Conservation (phyloP, 1,284 basidiomycete species). For the Cryptococcus sp. region DNA sequence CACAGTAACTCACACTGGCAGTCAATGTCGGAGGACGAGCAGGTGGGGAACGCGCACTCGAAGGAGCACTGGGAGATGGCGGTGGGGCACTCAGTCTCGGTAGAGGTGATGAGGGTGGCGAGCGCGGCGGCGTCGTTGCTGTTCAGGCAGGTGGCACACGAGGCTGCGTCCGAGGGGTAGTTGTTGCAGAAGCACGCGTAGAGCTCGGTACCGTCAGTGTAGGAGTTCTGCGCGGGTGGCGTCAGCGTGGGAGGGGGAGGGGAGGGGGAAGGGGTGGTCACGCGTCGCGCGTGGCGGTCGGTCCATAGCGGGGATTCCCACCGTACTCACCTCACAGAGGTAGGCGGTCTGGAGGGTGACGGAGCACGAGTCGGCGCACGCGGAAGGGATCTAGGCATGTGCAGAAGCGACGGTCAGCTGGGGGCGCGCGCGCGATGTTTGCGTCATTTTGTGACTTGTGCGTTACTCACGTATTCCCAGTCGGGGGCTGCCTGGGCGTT, state of each 20-base stretch:
- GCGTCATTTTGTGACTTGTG: not conserved
- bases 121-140: conserved; percentile 41
- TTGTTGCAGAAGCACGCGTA: conserved; percentile 48
- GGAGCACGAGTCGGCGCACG: conserved; percentile 37
- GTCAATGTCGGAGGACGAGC: conserved; percentile 32
- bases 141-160: conserved; percentile 42
- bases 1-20: conserved; percentile 41
- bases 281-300: not conserved
- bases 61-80: conserved; percentile 36
- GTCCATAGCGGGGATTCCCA: not conserved
- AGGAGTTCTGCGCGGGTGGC: conserved; percentile 4
- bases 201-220: conserved; percentile 22
- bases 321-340: conserved; percentile 34
- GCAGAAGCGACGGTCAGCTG: no score
- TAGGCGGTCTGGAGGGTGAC: conserved; percentile 37
- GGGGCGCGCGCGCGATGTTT: no score
- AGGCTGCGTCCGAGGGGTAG: conserved; percentile 37
- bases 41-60: conserved; percentile 43
- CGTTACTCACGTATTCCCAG: conserved; percentile 36
- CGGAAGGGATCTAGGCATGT: conserved; percentile 37
- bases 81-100: conserved; percentile 30
- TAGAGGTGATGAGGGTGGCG: conserved; percentile 29
- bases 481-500: conserved; percentile 43
- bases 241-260: conserved; percentile 3
- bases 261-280: not conserved